Evolutionary conservation across 192 early-diverging fungal genomes (phyloP).

Genomic region (Podila epicladia): DNA sequence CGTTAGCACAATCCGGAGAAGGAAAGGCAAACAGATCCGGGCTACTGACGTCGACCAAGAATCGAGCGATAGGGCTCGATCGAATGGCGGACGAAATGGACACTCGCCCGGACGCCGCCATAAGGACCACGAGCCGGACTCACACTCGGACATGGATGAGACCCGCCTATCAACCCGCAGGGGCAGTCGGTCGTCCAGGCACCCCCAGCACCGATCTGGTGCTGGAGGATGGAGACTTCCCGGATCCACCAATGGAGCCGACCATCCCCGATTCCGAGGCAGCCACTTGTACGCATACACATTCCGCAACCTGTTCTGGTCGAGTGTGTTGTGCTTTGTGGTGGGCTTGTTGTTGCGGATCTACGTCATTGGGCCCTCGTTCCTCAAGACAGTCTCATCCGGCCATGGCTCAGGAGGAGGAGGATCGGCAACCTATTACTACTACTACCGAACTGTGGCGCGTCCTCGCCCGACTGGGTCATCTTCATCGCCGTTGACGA

Average conservation of each 20-base stretch:
- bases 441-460: constrained; percentile 35
- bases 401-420: not conserved
- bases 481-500: not conserved
- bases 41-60: no score
- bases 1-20: constrained; percentile 7
- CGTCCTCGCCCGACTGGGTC: constrained; percentile 4
- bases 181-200: constrained; percentile 13
- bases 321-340: constrained; percentile 23
- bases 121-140: not conserved
- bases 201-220: not conserved
- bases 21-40: not conserved
- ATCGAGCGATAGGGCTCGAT: not conserved
- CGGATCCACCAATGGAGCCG: constrained; percentile 45
- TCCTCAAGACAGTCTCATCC: constrained; percentile 17
- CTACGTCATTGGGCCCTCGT: constrained; percentile 48
- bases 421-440: constrained; percentile 27
- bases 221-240: not conserved
- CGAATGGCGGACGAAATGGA: not conserved
- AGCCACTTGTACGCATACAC: constrained; percentile 33
- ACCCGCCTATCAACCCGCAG: not conserved
- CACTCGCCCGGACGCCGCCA: not conserved
- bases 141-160: not conserved
- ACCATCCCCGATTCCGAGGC: constrained; percentile 42
- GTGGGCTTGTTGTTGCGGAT: constrained; percentile 30
- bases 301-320: constrained; percentile 44